phyloP scores from a whole-genome alignment of 768 basidiomycete genomes.

The Guyanaporus albipodus region DNA sequence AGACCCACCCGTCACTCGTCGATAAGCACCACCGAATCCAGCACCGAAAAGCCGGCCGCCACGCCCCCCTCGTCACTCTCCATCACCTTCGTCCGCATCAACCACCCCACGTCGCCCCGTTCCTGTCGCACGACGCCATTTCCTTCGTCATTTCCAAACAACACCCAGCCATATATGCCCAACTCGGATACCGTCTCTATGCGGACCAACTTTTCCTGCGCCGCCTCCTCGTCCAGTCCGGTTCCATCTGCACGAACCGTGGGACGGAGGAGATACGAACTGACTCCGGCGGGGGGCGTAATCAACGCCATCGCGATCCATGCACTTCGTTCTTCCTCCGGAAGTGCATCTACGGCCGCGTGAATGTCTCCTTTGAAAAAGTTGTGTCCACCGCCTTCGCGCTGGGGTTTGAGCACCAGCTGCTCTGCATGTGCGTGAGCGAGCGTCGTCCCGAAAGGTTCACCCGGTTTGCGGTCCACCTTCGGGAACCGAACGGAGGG shows the following conservation, averaged over 20 bases:
- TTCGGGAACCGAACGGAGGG: neutral
- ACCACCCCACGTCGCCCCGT: conserved; percentile 73
- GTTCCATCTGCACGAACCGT: conserved; percentile 30
- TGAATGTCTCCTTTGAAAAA: conserved; percentile 85
- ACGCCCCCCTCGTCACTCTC: conserved; percentile 69
- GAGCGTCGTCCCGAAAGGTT: conserved; percentile 19
- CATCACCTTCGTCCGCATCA: conserved; percentile 86
- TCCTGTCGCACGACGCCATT: conserved; percentile 35
- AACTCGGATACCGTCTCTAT: conserved; percentile 83
- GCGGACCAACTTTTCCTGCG: conserved; percentile 36
- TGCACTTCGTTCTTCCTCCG: conserved; percentile 59
- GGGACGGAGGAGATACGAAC: conserved; percentile 76
- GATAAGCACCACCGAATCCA: conserved; percentile 69
- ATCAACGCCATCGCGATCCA: conserved; percentile 99
- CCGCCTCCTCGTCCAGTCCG: neutral
- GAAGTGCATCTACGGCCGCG: conserved; percentile 62
- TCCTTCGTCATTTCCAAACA: conserved; percentile 56
- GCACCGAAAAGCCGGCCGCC: conserved; percentile 60
- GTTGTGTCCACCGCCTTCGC: conserved; percentile 98
- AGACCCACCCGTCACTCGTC: conserved; percentile 1
- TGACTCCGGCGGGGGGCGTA: conserved; percentile 59
- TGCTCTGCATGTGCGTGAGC: conserved; percentile 36
- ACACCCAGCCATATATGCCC: conserved; percentile 85
- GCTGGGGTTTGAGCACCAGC: conserved; percentile 92
- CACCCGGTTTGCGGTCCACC: neutral